These are phyloP conservation scores for Lignosus rhinocerotis DNA, from an alignment of 1,284 basidiomycete genomes.

Conservation along the genomic window DNA sequence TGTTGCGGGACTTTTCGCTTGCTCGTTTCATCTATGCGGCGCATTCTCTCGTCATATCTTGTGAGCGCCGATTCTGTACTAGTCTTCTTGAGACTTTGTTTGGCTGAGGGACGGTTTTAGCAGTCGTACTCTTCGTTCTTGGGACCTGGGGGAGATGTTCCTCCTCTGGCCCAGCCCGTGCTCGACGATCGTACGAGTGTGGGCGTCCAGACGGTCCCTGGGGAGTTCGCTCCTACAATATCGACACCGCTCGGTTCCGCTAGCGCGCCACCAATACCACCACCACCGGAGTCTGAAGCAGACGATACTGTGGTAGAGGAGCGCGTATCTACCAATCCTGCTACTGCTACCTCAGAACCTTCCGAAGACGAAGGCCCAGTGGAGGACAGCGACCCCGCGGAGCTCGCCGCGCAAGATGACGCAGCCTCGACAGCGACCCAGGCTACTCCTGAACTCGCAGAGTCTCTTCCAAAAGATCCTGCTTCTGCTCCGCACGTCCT, in stretches of 20 bases:
- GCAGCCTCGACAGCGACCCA: neutral
- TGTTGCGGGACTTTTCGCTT: no score
- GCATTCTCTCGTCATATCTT: neutral
- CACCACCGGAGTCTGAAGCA: neutral
- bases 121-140: neutral
- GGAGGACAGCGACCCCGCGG: neutral
- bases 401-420: neutral
- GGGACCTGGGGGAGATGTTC: neutral
- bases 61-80: neutral
- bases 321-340: neutral
- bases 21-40: neutral
- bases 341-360: no score
- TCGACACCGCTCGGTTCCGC: neutral
- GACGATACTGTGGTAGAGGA: no score
- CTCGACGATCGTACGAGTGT: neutral
- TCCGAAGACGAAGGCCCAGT: neutral
- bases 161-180: neutral
- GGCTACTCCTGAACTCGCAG: neutral
- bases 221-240: neutral
- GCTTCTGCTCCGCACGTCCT: neutral
- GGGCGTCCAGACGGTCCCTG: neutral
- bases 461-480: neutral
- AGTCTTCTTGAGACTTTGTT: no score
- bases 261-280: neutral
- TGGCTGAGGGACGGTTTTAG: neutral